Evolutionary conservation across 441 rosid genomes (phyloP).

Genomic region (Gossypium davidsonii): DNA sequence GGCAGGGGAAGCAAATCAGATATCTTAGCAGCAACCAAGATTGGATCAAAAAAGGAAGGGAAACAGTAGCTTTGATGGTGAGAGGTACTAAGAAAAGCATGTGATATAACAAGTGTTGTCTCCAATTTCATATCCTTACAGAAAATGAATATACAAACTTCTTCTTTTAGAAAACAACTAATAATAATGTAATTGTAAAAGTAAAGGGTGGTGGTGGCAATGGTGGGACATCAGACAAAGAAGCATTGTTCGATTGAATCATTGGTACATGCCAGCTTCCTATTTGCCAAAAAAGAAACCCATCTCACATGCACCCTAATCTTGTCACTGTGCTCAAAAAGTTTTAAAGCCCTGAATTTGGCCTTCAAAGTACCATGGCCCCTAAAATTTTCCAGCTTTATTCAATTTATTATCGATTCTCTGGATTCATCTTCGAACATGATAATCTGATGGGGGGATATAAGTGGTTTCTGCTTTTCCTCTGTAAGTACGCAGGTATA

Average conservation of each 20-base stretch:
- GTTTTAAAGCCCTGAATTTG: neutral
- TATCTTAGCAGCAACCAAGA: constrained; percentile 5
- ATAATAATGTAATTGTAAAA: neutral
- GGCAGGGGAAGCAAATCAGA: constrained; percentile 14
- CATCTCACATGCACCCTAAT: constrained; percentile 26
- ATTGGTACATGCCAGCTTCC: constrained; percentile 32
- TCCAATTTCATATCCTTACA: constrained; percentile 14
- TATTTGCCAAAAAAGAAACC: constrained; percentile 12
- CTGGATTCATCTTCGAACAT: neutral
- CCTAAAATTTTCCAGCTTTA: constrained; percentile 5
- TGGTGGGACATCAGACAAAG: constrained; percentile 30
- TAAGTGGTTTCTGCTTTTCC: neutral
- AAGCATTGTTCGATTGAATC: constrained; percentile 27
- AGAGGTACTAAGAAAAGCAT: constrained; percentile 17
- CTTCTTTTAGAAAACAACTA: neutral
- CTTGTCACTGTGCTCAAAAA: constrained; percentile 16
- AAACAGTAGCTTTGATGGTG: constrained; percentile 18
- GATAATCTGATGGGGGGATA: neutral
- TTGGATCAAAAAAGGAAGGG: constrained; percentile 4
- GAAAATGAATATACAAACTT: neutral
- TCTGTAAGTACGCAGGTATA: neutral
- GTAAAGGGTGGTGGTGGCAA: neutral
- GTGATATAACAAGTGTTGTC: constrained; percentile 24
- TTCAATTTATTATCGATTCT: neutral
- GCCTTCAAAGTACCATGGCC: constrained; percentile 15